Evolutionary conservation across 768 basidiomycete species (phyloP), one percentile per base, ranked within the genome.

Genomic region (Xanthoconium stramineum): DNA sequence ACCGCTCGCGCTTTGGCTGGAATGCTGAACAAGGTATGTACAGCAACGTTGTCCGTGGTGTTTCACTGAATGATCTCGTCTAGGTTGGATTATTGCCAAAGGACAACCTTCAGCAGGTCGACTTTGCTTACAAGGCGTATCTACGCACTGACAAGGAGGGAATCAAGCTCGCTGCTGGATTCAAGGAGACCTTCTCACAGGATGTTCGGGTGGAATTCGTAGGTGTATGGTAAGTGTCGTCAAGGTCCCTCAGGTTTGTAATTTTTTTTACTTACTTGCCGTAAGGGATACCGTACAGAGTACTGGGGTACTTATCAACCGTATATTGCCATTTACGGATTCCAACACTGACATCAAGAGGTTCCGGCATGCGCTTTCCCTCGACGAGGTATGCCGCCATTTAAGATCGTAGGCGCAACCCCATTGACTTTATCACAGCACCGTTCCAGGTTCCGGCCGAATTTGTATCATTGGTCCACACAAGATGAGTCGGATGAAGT

Each of bases 201-300:
- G 69, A 73, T n/a, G 86, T 91, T 8, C 72, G 77, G 19, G 77
- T 92, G n/a, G 86, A 91, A 14, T 92, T 92, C 52, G 69, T 94
- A 46, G 91, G 91, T 1, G 84, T 89, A 46, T 92, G 89, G 89
- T 88, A 61, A 28, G 80, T 32, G 10, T 40, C 35, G 1, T 39
- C 47, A 19, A 49, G 29, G 37, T 37, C 5, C 5, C 40, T 12
- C 24, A 17, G 2, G 24, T 24, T 24, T 4, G 15, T 9, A n/a
- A 17, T 14, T 47, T 12, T 42, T 20, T 33, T 15, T 32, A 4
- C 45, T 60, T 30, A 69, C 32, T 28, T 39, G 17, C 40, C 19
- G 6, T 38, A 52, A 81, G 89, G 90, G 90, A 93, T 56, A 93
- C 90, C 0, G 89, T 93, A 4, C 76, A 85, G 9, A 87, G 87